phyloP scores from a whole-genome alignment of 805 yeast species.

The Saccharomycopsis lassenensis region DNA sequence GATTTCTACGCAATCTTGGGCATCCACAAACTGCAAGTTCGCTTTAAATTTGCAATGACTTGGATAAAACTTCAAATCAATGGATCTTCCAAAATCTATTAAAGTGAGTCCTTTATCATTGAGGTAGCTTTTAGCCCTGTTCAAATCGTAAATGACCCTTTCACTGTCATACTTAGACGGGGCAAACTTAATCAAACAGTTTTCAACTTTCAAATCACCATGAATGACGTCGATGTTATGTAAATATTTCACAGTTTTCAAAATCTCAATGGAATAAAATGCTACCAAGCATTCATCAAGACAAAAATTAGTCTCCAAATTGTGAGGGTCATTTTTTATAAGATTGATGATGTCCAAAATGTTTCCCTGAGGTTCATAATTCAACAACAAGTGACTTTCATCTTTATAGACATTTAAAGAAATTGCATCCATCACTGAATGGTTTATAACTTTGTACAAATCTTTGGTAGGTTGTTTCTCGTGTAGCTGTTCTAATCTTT shows the following conservation, averaged over 20 bases:
- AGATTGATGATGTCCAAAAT: conserved; percentile 55
- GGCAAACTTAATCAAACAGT: conserved; percentile 62
- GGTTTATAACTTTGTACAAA: background rate
- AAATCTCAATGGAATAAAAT: conserved; percentile 53
- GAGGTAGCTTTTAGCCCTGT: conserved; percentile 39
- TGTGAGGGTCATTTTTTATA: conserved; percentile 23
- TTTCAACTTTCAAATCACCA: conserved; percentile 80
- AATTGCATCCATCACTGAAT: conserved; percentile 39
- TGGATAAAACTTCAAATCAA: conserved; percentile 54
- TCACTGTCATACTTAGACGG: conserved; percentile 18
- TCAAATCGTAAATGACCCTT: conserved; percentile 24
- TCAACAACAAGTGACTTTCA: conserved; percentile 57
- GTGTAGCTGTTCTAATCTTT: conserved; percentile 22
- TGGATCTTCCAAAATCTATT: conserved; percentile 75
- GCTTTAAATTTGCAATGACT: conserved; percentile 42
- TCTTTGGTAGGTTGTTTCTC: background rate
- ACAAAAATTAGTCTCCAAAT: too few relatives aligned
- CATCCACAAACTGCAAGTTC: conserved; percentile 39
- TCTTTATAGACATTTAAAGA: conserved; percentile 47
- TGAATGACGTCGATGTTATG: conserved; percentile 63
- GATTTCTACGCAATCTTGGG: conserved; percentile 70
- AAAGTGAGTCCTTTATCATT: conserved; percentile 42
- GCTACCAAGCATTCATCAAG: conserved; percentile 55
- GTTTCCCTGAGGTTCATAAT: conserved; percentile 63
- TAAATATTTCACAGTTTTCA: conserved; percentile 47